Base-by-base conservation (phyloP, 148 eudicot genomes). In the Vaccinium corymbosum region DNA sequence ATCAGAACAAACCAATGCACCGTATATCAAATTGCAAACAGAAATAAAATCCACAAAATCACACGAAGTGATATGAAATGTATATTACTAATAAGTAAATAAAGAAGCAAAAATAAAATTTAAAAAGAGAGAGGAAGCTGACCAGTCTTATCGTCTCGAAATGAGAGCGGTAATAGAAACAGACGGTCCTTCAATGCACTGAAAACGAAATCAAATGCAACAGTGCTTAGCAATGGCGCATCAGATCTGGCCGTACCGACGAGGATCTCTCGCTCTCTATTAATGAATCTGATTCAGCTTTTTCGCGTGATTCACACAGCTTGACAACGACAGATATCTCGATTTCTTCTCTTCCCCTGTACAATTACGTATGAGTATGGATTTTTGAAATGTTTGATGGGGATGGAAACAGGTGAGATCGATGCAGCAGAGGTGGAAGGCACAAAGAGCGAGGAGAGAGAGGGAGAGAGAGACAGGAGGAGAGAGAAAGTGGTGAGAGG, bases 151-250 rank as follows among this genome's bases (percentile, higher is more conserved):
- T 80, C 81, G 78, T 79, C 79, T 83, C 66, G 84, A 83, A 52
- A 85, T 74, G 6, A 46, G 82, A 76, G 2, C 35, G 52, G 6
- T 42, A 71, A 55, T 35, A 25, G 56, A 59, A 82, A 68, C 53
- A 77, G 77, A 82, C 71, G 76, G 83, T 82, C 81, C 84, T 83
- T 51, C 74, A 87, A 83, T 79, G 81, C 92, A 83, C 88, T 86
- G 89, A 90, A 86, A 59, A 81, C 91, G 89, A 86, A 88, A 84
- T 85, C 73, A 79, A 85, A 78, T 68, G 80, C 72, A 87, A 79
- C 57, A 83, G 83, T 48, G 55, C 22, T 83, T 80, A 73, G 82
- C 83, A 73, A 86, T 59, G 82, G 50, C 46, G 55, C 70, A 50
- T 8, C 81, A 85, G 89, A 83, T 87, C 87, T 83, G 84, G 89